Evolutionary conservation across 306 rosid genomes (phyloP).

Genomic region (Dalbergia oliveri): DNA sequence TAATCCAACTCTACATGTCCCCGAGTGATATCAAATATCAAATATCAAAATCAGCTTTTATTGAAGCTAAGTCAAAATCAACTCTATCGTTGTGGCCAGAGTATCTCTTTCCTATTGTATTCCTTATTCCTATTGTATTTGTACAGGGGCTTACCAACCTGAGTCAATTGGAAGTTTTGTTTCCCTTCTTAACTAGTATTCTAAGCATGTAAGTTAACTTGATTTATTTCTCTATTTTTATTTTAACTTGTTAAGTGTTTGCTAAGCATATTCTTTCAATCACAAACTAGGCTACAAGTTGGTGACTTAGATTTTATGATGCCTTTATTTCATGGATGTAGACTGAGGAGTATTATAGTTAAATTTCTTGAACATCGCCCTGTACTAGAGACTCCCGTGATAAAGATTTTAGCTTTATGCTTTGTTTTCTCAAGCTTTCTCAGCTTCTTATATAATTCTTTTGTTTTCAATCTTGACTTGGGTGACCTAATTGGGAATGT

Average conservation of each 20-base stretch:
- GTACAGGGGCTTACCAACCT: conserved; percentile 70
- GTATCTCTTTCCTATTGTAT: conserved; percentile 64
- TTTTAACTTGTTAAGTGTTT: not conserved
- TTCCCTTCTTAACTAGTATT: conserved; percentile 85
- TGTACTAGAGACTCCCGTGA: not conserved
- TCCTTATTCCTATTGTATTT: conserved; percentile 82
- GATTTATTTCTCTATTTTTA: too few species aligned
- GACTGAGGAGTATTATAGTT: not conserved
- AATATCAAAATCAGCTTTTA: too few species aligned
- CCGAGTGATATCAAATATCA: conserved; percentile 14
- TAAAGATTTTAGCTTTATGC: too few species aligned
- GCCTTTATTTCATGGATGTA: too few species aligned
- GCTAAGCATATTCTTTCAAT: not conserved
- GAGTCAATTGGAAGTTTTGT: conserved; percentile 75
- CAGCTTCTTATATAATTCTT: too few species aligned
- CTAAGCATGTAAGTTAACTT: conserved; percentile 76
- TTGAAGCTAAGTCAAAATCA: too few species aligned
- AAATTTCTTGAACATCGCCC: conserved; percentile 8
- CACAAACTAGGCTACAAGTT: conserved; percentile 7
- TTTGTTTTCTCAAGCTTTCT: too few species aligned
- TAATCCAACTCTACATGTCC: not conserved
- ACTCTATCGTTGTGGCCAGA: conserved; percentile 62
- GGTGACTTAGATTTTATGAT: conserved; percentile 20
- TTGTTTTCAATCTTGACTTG: too few species aligned
- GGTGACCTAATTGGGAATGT: too few species aligned